A percentile compares a stretch with the other conserved stretches of the same genome.
Evolutionary conservation across 352 stramenopile genomes (phyloP).

Genomic region (Phytophthora cryptogea): DNA sequence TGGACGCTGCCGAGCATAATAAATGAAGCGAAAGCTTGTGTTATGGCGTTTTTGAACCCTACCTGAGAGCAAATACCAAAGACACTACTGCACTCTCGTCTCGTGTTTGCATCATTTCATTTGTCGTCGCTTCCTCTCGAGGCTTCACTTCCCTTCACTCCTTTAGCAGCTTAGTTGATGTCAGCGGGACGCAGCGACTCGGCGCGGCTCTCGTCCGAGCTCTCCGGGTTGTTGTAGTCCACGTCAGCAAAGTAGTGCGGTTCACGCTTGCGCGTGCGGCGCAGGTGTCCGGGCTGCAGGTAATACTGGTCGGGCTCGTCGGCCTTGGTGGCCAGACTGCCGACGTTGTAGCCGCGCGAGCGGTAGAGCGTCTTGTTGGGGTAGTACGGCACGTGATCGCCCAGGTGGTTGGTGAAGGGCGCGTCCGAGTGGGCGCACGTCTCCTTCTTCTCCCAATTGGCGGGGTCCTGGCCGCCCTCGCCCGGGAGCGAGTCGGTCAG

Average conservation of each 20-base stretch:
- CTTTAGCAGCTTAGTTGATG: conserved; percentile 56
- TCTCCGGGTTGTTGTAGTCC: conserved; percentile 85
- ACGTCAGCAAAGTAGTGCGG: conserved; percentile 70
- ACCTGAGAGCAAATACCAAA: not conserved
- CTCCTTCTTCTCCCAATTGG: conserved; percentile 71
- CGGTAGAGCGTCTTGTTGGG: conserved; percentile 81
- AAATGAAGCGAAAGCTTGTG: conserved; percentile 35
- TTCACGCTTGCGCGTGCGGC: conserved; percentile 70
- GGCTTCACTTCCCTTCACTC: not conserved
- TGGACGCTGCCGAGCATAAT: conserved; percentile 26
- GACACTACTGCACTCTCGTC: not conserved
- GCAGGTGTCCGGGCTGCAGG: conserved; percentile 73
- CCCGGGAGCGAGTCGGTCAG: conserved; percentile 71
- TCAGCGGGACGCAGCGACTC: conserved; percentile 60
- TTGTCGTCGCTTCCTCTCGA: not conserved
- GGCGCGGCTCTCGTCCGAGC: conserved; percentile 40
- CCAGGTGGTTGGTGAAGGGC: conserved; percentile 74
- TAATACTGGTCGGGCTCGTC: conserved; percentile 85
- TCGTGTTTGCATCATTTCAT: conserved; percentile 3
- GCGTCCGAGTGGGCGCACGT: conserved; percentile 63
- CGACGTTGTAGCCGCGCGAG: conserved; percentile 80
- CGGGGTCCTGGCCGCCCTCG: conserved; percentile 61
- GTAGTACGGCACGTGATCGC: conserved; percentile 64
- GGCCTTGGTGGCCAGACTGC: conserved; percentile 59
- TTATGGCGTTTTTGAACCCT: conserved; percentile 17